A percentile compares a stretch with the other conserved stretches of the same genome.
Conservation (phyloP, 768 basidiomycete species). For the Leucosporidium scottii region DNA sequence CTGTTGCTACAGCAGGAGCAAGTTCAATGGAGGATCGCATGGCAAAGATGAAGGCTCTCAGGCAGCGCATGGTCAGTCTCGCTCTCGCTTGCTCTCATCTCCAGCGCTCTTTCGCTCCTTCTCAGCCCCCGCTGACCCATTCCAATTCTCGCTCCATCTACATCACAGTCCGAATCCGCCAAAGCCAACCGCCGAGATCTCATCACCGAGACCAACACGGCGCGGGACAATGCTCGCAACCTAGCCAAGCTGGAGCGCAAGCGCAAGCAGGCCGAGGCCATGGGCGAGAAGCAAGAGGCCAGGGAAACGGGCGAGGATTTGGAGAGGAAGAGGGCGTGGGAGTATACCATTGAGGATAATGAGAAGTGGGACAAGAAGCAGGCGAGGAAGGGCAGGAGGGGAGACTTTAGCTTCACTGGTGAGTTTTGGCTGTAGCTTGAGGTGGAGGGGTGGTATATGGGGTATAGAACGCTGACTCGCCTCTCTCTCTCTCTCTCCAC, state of each 20-base stretch:
- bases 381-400: constrained; percentile 70
- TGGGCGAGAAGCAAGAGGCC: constrained; percentile 78
- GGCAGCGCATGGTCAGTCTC: constrained; percentile 68
- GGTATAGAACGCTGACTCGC: not conserved
- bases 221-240: constrained; percentile 70
- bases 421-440: constrained; percentile 40
- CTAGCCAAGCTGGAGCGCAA: constrained; percentile 77
- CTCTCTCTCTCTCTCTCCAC: no score
- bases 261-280: constrained; percentile 62
- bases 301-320: constrained; percentile 87
- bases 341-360: constrained; percentile 90
- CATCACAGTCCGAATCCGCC: constrained; percentile 59
- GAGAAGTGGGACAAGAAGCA: constrained; percentile 92
- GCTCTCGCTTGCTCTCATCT: constrained; percentile 10
- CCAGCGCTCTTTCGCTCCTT: not conserved
- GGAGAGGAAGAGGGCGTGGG: constrained; percentile 87
- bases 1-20: not conserved
- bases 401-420: constrained; percentile 90
- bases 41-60: constrained; percentile 66
- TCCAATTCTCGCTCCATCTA: not conserved
- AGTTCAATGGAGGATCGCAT: constrained; percentile 44
- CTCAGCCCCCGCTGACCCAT: constrained; percentile 14
- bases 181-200: constrained; percentile 78
- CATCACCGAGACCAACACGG: constrained; percentile 72
- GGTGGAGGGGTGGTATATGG: not conserved